Conservation (phyloP, 2,329 filamentous ascomycete species). For the Grosmannia clavigera region DNA sequence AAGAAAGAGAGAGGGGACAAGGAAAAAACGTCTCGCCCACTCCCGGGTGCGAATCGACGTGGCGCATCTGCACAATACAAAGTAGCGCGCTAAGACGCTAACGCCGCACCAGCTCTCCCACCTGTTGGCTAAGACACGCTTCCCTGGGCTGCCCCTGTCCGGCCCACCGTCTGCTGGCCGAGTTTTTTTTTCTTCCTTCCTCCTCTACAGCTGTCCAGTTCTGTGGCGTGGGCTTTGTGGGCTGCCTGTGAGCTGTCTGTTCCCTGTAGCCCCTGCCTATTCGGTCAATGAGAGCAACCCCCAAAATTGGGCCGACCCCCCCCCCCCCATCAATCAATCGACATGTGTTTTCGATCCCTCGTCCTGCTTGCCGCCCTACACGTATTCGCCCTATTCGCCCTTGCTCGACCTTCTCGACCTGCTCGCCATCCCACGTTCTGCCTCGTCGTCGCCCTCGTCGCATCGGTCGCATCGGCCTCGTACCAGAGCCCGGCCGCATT, state of each 20-base stretch:
- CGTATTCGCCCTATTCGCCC: background rate
- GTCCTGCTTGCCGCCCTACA: background rate
- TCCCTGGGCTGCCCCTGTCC: background rate
- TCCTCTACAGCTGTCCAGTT: background rate
- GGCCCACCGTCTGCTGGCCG: background rate
- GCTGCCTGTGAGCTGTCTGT: background rate
- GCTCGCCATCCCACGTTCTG: background rate
- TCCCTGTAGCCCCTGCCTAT: background rate
- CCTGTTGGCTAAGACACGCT: background rate
- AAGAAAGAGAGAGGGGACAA: background rate
- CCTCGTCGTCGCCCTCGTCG: too few relatives aligned
- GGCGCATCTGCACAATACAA: background rate
- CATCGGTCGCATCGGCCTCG: background rate
- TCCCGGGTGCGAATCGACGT: background rate
- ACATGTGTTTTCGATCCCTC: background rate
- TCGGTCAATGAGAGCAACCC: background rate
- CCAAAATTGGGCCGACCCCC: background rate
- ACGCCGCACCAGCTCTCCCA: background rate
- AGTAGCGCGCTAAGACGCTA: background rate
- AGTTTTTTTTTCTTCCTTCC: background rate
- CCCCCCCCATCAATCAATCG: background rate
- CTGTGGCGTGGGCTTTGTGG: background rate
- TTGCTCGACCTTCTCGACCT: background rate
- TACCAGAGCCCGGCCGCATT: background rate
- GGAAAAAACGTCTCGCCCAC: background rate